Percentiles rank a stretch among this genome's conserved stretches.
Evolutionary conservation across 73 alveolate genomes (phyloP).

Genomic region (Paramecium pentaurelia): DNA sequence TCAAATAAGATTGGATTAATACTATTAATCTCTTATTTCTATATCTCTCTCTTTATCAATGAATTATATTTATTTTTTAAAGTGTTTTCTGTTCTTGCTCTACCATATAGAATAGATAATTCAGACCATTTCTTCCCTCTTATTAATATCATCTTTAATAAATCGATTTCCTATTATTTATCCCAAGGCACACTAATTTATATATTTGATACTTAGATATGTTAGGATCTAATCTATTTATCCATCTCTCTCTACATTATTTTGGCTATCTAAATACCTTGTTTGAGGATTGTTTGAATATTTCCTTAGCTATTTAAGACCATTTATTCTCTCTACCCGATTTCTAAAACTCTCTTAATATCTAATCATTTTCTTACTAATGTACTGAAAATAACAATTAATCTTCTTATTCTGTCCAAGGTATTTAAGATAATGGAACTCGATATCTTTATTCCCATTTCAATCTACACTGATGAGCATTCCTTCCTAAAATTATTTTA

Average conservation of each 20-base stretch:
- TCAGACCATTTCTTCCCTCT: slow-evolving; percentile 52
- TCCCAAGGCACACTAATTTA: slow-evolving; percentile 37
- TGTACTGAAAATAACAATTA: background rate
- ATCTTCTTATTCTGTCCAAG: slow-evolving; percentile 43
- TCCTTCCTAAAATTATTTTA: slow-evolving; percentile 11
- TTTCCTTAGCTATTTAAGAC: slow-evolving; percentile 26
- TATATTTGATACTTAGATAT: background rate
- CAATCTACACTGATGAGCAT: slow-evolving; percentile 33
- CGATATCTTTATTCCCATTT: slow-evolving; percentile 47
- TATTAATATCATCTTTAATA: background rate
- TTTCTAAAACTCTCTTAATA: background rate
- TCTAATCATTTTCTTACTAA: background rate
- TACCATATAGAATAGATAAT: background rate
- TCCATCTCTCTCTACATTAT: slow-evolving; percentile 41
- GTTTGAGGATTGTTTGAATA: background rate
- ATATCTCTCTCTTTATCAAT: background rate
- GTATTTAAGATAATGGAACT: slow-evolving; percentile 4
- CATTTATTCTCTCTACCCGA: slow-evolving; percentile 24
- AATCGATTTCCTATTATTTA: slow-evolving; percentile 15
- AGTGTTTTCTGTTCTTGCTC: background rate
- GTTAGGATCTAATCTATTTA: slow-evolving; percentile 22
- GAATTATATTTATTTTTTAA: slow-evolving; percentile 43
- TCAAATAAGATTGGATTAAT: slow-evolving; percentile 8
- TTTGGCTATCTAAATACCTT: slow-evolving; percentile 22
- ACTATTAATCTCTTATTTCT: slow-evolving; percentile 11